These are phyloP conservation scores for Schizophyllum commune DNA, from an alignment of 1,284 basidiomycete species.

Conservation along the genomic window DNA sequence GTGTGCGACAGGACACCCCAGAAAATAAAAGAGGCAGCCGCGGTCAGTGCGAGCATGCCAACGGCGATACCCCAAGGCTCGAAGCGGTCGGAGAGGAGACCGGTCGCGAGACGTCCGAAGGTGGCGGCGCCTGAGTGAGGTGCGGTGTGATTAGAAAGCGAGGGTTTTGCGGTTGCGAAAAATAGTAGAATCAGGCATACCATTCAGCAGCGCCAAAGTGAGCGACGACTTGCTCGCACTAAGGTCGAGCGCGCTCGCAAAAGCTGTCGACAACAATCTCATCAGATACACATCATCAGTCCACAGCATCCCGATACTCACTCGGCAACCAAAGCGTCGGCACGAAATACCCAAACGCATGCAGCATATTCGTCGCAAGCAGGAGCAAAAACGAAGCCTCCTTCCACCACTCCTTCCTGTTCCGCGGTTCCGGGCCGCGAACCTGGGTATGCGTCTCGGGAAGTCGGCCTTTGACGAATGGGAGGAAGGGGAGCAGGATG, in stretches of 20 bases:
- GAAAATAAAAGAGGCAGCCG: constrained; percentile 26
- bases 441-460: constrained; percentile 16
- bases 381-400: constrained; percentile 22
- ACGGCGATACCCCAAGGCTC: constrained; percentile 28
- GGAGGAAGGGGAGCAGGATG: constrained; percentile 19
- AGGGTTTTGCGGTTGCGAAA: neutral
- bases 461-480: constrained; percentile 26
- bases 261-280: constrained; percentile 14
- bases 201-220: constrained; percentile 21
- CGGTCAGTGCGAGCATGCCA: constrained; percentile 19
- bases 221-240: constrained; percentile 20
- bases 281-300: too few species aligned
- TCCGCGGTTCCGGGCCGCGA: constrained; percentile 1
- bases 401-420: constrained; percentile 16
- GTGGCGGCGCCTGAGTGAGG: constrained; percentile 10
- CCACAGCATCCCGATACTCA: constrained; percentile 11
- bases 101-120: constrained; percentile 24
- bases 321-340: constrained; percentile 29
- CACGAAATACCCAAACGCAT: constrained; percentile 26
- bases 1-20: constrained; percentile 30
- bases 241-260: constrained; percentile 21
- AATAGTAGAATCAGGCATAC: too few species aligned
- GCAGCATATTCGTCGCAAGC: constrained; percentile 25
- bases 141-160: neutral
- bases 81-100: constrained; percentile 27